These are phyloP conservation scores for Oryza longistaminata DNA, from an alignment of 176 grass and related monocot species.

Conservation along the genomic window DNA sequence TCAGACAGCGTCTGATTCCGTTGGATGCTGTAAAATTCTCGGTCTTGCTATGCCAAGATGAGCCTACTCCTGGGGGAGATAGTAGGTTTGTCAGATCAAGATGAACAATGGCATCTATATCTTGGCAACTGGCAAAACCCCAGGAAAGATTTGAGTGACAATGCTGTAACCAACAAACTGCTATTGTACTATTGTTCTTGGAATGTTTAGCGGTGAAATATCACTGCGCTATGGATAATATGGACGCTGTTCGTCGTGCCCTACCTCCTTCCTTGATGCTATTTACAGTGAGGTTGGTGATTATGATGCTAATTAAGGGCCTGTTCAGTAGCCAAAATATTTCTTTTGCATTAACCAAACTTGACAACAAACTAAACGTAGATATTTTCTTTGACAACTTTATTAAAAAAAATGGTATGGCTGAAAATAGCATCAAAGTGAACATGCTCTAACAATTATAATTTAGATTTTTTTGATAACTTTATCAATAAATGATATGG, in stretches of 20 bases:
- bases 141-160: constrained; percentile 21
- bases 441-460: no score
- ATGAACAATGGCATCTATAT: constrained; percentile 12
- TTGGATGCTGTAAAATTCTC: constrained; percentile 42
- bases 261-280: not conserved
- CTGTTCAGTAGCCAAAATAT: no score
- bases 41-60: not conserved
- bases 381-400: no score
- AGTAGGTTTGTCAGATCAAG: constrained; percentile 22
- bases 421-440: no score
- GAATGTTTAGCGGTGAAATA: constrained; percentile 40
- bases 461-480: no score
- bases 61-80: not conserved
- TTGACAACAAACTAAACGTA: no score
- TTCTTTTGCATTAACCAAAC: no score
- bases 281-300: not conserved
- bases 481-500: no score
- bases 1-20: not conserved
- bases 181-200: constrained; percentile 36
- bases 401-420: no score
- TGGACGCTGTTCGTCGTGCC: not conserved
- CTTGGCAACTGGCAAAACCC: constrained; percentile 20
- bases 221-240: constrained; percentile 32
- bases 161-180: constrained; percentile 36
- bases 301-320: not conserved